Percentiles rank a stretch among this genome's conserved stretches.
phyloP scores from a whole-genome alignment of 2,329 filamentous ascomycete genomes.

The Pyricularia pennisetigena region DNA sequence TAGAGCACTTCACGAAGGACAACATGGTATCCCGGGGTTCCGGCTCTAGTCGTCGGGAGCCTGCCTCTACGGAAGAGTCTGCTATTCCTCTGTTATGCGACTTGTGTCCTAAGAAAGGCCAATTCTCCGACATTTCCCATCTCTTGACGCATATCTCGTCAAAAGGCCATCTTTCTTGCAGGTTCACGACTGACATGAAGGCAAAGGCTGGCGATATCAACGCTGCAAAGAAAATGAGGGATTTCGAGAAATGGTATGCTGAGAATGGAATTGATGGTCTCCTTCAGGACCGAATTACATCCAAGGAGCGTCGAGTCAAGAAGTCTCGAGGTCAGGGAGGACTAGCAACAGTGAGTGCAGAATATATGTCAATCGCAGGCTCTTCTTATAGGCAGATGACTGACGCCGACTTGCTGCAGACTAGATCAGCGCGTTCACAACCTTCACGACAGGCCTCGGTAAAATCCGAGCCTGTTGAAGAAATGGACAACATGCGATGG shows the following conservation, averaged over 20 bases:
- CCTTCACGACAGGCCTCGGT: not conserved
- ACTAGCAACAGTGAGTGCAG: not conserved
- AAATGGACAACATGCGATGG: not conserved
- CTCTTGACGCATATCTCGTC: conserved; percentile 86
- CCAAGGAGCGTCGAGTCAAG: conserved; percentile 56
- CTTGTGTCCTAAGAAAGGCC: conserved; percentile 70
- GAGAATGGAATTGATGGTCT: conserved; percentile 60
- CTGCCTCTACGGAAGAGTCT: conserved; percentile 5
- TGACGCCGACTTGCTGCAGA: not conserved
- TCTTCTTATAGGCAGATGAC: not conserved
- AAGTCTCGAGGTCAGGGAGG: not conserved
- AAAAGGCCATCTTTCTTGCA: conserved; percentile 80
- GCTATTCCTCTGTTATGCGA: conserved; percentile 65
- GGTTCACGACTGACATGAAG: conserved; percentile 71
- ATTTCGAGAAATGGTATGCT: conserved; percentile 72
- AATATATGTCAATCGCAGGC: not conserved
- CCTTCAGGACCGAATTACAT: conserved; percentile 66
- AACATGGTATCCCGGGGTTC: not conserved
- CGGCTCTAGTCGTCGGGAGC: not conserved
- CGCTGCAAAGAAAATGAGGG: conserved; percentile 51
- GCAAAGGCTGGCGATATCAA: conserved; percentile 52
- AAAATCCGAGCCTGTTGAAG: conserved; percentile 1
- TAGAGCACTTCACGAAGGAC: not conserved
- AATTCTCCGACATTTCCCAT: conserved; percentile 85
- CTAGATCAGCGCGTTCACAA: not conserved